phyloP scores from a whole-genome alignment of 352 stramenopile species.

The Globisporangium megalacanthum region DNA sequence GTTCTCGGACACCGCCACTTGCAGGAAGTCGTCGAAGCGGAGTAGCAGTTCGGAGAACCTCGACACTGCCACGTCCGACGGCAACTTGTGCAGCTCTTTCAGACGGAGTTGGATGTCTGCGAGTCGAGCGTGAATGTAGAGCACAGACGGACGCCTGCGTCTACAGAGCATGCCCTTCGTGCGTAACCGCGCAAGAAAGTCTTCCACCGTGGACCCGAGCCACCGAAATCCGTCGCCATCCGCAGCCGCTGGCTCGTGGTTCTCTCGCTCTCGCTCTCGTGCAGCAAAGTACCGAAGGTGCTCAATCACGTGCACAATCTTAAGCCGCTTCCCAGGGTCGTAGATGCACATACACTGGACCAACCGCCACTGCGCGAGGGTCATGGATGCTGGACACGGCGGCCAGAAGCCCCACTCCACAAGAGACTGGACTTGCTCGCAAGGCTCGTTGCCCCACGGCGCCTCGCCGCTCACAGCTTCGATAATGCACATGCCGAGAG shows the following conservation, averaged over 20 bases:
- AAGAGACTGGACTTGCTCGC: background rate
- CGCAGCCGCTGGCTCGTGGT: background rate
- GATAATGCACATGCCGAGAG: conserved; percentile 29
- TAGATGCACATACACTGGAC: conserved; percentile 6
- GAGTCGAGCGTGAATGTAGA: conserved; percentile 10
- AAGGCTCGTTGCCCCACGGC: conserved; percentile 13
- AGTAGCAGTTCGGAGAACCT: conserved; percentile 7
- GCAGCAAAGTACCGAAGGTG: conserved; percentile 7
- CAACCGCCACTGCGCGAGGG: conserved; percentile 2
- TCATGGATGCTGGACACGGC: conserved; percentile 2
- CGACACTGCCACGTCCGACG: conserved; percentile 9
- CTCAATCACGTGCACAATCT: conserved; percentile 8
- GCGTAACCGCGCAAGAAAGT: conserved; percentile 5
- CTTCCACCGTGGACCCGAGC: conserved; percentile 1
- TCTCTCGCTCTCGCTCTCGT: background rate
- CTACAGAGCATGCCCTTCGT: conserved; percentile 8
- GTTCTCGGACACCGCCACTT: conserved; percentile 5
- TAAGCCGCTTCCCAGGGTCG: conserved; percentile 6
- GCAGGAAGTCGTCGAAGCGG: conserved; percentile 5
- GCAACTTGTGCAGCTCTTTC: conserved; percentile 5
- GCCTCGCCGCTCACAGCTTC: conserved; percentile 21
- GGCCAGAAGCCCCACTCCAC: background rate
- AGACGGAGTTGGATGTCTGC: conserved; percentile 7
- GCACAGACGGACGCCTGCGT: background rate
- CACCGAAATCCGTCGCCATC: background rate